Percentiles rank a stretch among this genome's conserved stretches.
phyloP scores from a whole-genome alignment of 1,139 yeast genomes.

The Candida albicans region DNA sequence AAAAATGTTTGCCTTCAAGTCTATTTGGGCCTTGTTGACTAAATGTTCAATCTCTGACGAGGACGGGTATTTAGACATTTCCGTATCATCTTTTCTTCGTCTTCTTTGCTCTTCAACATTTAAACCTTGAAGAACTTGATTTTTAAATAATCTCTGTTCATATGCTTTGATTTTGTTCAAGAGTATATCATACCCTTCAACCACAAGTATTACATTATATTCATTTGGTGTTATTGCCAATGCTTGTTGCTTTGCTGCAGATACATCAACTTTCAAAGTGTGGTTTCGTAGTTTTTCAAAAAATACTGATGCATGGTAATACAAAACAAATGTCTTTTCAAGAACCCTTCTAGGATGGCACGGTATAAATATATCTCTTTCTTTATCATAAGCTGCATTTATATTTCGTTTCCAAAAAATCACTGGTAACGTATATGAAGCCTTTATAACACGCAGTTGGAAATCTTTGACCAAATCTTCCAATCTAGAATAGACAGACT shows the following conservation, averaged over 20 bases:
- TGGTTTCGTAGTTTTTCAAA: slow-evolving; percentile 33
- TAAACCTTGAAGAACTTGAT: slow-evolving; percentile 32
- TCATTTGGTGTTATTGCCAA: slow-evolving; percentile 3
- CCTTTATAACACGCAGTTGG: slow-evolving; percentile 6
- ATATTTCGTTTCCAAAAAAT: slow-evolving; percentile 39
- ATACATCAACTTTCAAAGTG: slow-evolving; percentile 13
- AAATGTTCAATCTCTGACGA: slow-evolving; percentile 38
- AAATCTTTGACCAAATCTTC: slow-evolving; percentile 6
- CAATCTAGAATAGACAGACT: slow-evolving; percentile 5
- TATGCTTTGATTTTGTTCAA: slow-evolving; percentile 41
- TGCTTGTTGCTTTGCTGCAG: slow-evolving; percentile 5
- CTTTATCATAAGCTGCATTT: slow-evolving; percentile 42
- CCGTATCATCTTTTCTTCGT: slow-evolving; percentile 10
- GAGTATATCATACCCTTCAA: slow-evolving; percentile 50
- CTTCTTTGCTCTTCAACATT: slow-evolving; percentile 11
- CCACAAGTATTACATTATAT: slow-evolving; percentile 38
- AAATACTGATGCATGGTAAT: slow-evolving; percentile 48
- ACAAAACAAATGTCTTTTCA: slow-evolving; percentile 46
- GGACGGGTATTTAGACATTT: slow-evolving; percentile 22
- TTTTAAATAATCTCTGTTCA: slow-evolving; percentile 48
- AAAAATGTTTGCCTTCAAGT: slow-evolving; percentile 44
- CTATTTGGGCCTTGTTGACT: slow-evolving; percentile 30
- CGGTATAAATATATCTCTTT: slow-evolving; percentile 56
- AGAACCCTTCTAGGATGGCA: slow-evolving; percentile 35
- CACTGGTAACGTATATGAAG: slow-evolving; percentile 23